Conservation (phyloP, 441 rosid species). For the Pelargonium citronellum region DNA sequence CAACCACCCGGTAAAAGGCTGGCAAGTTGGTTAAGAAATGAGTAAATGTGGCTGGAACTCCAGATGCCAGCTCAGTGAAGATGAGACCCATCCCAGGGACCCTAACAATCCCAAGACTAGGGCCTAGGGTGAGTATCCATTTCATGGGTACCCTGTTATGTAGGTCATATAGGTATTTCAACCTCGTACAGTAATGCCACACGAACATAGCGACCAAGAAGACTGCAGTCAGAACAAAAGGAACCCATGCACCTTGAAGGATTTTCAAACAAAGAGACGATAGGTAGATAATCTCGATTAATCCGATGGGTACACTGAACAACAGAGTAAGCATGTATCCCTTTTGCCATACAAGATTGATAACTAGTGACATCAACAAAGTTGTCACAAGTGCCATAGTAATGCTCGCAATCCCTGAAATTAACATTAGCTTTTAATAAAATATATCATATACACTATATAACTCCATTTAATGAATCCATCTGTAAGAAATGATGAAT, state of each 20-base stretch:
- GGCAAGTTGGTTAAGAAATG: conserved; percentile 92
- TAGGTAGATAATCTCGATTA: conserved; percentile 66
- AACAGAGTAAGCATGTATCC: conserved; percentile 42
- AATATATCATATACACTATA: background rate
- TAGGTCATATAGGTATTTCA: conserved; percentile 75
- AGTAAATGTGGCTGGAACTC: conserved; percentile 86
- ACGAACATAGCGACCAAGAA: conserved; percentile 71
- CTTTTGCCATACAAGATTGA: conserved; percentile 70
- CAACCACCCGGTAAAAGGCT: conserved; percentile 78
- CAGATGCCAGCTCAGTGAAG: conserved; percentile 82
- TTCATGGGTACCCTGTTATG: conserved; percentile 87
- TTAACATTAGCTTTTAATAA: conserved; percentile 13
- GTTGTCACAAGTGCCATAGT: conserved; percentile 78
- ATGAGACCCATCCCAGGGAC: conserved; percentile 91
- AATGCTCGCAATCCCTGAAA: conserved; percentile 80
- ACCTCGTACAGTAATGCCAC: conserved; percentile 87
- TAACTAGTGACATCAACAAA: conserved; percentile 81
- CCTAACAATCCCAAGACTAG: conserved; percentile 90
- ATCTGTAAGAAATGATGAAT: background rate
- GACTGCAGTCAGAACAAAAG: conserved; percentile 59
- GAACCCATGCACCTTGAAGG: conserved; percentile 86
- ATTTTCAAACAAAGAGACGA: conserved; percentile 74
- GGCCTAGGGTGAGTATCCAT: conserved; percentile 85
- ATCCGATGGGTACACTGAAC: conserved; percentile 65
- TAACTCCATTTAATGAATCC: conserved; percentile 16